These are phyloP conservation scores for Juglanconis sp. DNA, from an alignment of 2,329 filamentous ascomycete species.

Conservation along the genomic window DNA sequence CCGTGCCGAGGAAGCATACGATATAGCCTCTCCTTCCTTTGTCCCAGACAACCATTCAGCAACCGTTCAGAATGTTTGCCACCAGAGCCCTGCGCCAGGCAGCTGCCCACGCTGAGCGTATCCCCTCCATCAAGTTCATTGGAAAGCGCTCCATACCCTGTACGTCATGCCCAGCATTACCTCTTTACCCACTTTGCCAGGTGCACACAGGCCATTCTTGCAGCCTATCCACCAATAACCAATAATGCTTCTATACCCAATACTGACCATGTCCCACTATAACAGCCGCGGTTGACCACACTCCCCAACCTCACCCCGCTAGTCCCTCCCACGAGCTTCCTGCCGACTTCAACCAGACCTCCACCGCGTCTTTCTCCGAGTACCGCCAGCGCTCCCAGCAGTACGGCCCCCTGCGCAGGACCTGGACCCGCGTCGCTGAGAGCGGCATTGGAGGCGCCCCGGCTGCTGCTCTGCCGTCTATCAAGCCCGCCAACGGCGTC, in stretches of 20 bases:
- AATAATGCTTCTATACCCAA: too few relatives aligned
- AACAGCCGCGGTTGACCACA: slow-evolving; percentile 64
- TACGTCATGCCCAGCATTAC: slow-evolving; percentile 32
- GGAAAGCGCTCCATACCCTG: slow-evolving; percentile 58
- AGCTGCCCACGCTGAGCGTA: slow-evolving; percentile 57
- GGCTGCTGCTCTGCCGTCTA: slow-evolving; percentile 69
- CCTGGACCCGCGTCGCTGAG: slow-evolving; percentile 30
- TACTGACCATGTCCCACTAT: slow-evolving; percentile 31
- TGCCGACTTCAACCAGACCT: slow-evolving; percentile 42
- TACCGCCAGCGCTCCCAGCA: slow-evolving; percentile 78
- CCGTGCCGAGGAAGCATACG: not conserved
- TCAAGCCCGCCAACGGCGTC: slow-evolving; percentile 68
- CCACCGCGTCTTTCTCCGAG: slow-evolving; percentile 64
- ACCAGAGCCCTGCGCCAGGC: slow-evolving; percentile 57
- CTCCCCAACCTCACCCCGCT: slow-evolving; percentile 69
- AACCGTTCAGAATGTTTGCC: slow-evolving; percentile 45
- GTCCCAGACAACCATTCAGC: too few relatives aligned
- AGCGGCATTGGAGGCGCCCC: slow-evolving; percentile 56
- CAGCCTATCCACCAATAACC: too few relatives aligned
- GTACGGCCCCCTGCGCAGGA: slow-evolving; percentile 69
- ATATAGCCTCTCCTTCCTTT: too few relatives aligned
- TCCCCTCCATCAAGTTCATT: slow-evolving; percentile 60
- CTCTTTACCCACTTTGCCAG: too few relatives aligned
- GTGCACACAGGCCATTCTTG: too few relatives aligned
- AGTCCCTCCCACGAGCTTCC: slow-evolving; percentile 65